Base-by-base conservation (phyloP, 768 basidiomycete genomes). In the Lentinula detonsa region DNA sequence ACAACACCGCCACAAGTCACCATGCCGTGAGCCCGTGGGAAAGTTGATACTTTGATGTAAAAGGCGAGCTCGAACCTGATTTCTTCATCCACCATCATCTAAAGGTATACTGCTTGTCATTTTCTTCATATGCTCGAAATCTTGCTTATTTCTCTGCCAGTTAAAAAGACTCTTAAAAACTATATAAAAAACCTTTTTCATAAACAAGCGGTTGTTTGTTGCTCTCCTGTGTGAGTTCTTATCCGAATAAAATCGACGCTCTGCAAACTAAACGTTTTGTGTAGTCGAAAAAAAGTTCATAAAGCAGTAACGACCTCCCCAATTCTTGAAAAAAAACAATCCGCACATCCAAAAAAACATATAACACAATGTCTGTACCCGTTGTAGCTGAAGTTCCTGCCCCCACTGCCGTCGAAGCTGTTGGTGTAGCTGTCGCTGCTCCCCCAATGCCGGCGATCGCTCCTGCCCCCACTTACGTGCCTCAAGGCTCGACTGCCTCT, bases 291-390 rank as follows among this genome's bases (percentile, higher is more conserved):
- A 89, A 90, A 91, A 90, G 83, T 80, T 76, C 81, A 87, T 83
- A 86, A 90, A 90, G 86, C 89, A 93, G 90, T 93, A 93, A 93
- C 90, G 90, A 93, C 87, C 83, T 73, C 81, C 83, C 37, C 3
- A 35, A 28, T 15, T 54, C 13, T 50, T 57, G 63, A 63, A 64
- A 66, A 66, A 66, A 71, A 76, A 73, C 66, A 57, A 42, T 64
- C 13, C 28, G 23, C 55, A n/a, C 28, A 42, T 53, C 33, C 46
- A 65, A 71, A 76, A 73, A 67, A 64, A 34, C 58, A 53, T 57
- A 53, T 59, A 66, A 62, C 16, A 60, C 56, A 63, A 87, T 87
- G 86, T 82, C 86, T 75, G 80, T 82, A 69, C 76, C 79, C 70
- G 74, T 81, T 67, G 78, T 80, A 68, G 74, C 74, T 66, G 85